A percentile compares a stretch with the other conserved stretches of the same genome.
These are phyloP conservation scores for Diaporthe citriasiana DNA, from an alignment of 2,329 filamentous ascomycete genomes.

Conservation along the genomic window DNA sequence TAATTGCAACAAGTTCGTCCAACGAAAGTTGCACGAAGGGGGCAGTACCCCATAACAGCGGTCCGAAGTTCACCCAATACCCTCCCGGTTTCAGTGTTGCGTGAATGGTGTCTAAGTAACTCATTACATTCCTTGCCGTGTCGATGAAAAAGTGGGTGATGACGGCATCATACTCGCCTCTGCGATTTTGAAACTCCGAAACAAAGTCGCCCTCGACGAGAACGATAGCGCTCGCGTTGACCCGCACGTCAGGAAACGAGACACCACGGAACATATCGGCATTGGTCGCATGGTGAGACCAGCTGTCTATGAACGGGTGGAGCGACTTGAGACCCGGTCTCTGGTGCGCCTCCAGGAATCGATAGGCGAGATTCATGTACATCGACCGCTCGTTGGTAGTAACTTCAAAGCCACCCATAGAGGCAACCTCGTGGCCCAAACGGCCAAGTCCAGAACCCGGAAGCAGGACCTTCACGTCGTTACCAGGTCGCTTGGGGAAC, in stretches of 20 bases:
- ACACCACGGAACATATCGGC: conserved; percentile 3
- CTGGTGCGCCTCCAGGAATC: neutral
- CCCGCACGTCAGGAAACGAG: neutral
- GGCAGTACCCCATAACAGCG: neutral
- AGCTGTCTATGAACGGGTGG: neutral
- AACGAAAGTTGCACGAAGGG: neutral
- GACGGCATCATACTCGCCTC: neutral
- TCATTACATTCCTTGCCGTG: neutral
- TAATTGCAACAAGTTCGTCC: neutral
- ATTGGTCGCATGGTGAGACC: neutral
- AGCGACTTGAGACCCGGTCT: neutral
- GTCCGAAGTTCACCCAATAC: neutral
- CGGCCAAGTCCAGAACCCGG: neutral
- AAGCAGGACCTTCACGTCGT: conserved; percentile 1
- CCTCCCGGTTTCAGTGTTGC: neutral
- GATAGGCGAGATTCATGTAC: conserved; percentile 1
- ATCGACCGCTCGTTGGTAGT: neutral
- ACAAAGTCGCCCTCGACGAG: conserved; percentile 16
- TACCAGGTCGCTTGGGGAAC: neutral
- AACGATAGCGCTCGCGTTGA: neutral
- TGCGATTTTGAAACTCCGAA: neutral
- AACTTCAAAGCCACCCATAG: neutral
- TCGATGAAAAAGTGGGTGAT: conserved; percentile 4
- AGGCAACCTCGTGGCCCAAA: neutral
- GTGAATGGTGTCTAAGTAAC: conserved; percentile 1